A percentile compares a stretch with the other conserved stretches of the same genome.
phyloP scores from a whole-genome alignment of 176 grass and related monocot species.

The Carex pumila region DNA sequence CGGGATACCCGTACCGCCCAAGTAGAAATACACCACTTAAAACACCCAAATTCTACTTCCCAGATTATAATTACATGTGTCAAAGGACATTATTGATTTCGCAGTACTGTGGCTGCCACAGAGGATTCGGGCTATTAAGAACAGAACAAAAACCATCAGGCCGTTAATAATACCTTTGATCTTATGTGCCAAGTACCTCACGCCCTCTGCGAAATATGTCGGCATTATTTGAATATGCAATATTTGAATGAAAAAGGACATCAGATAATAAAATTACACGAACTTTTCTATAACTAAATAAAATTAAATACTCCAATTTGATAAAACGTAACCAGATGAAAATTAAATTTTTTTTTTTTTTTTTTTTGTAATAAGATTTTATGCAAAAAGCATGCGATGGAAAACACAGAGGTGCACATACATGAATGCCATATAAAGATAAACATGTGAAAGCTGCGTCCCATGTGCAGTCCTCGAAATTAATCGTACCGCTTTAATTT shows the following conservation, averaged over 20 bases:
- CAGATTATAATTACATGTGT: not conserved
- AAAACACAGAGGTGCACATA: not conserved
- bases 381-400: not conserved
- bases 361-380: not conserved
- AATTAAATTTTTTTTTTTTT: not conserved
- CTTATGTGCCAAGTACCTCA: not conserved
- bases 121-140: not conserved
- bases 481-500: not conserved
- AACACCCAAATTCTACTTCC: too few relatives aligned
- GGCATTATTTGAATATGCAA: too few relatives aligned
- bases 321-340: not conserved
- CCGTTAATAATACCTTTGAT: not conserved
- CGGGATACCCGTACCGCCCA: too few relatives aligned
- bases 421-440: not conserved
- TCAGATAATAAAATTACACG: not conserved
- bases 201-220: not conserved
- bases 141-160: not conserved
- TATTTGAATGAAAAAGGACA: not conserved
- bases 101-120: not conserved
- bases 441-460: not conserved
- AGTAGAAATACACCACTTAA: too few relatives aligned
- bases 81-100: not conserved
- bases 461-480: not conserved
- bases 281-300: not conserved
- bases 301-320: not conserved